Base-by-base conservation (phyloP, 306 rosid genomes). In the Pyrus pyrifolia region DNA sequence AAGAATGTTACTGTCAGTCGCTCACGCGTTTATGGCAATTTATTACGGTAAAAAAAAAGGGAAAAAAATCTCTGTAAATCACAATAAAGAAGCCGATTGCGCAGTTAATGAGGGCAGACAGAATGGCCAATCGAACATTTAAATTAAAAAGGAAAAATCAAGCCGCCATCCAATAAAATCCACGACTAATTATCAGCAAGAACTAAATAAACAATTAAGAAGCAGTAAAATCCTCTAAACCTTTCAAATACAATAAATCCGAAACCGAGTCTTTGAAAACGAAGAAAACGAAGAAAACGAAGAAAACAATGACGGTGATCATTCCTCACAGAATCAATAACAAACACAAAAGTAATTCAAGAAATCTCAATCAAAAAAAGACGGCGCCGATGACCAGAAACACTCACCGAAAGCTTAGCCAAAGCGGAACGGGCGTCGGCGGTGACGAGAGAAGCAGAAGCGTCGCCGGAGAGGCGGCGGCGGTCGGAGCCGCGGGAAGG, bases 391-490 rank as follows among this genome's bases (percentile, higher is more conserved):
- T 51, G 57, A 13, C 7, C 2, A 0, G 18, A 64, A 18, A 70
- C 75, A n/a, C 79, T 46, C 62, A 84, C 82, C 23, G 76, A 62
- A 9, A 72, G 78, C 65, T 65, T 77, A 23, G 83, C 25, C 30
- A 73, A 69, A 19, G 81, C 73, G 23, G 76, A 67, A 61, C 44
- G 58, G 23, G 75, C 10, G 70, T 25, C 74, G 13, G 51, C 78
- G 22, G 23, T 40, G 45, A 11, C 45, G 12, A 40, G 79, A 49
- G 79, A 68, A 1, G 23, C 61, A 18, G 23, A 22, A 38, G 70
- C 10, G 27, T n/a, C 17, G 61, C 58, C 75, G 49, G 69, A 30
- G 19, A 31, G 35, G 53, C 17, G 15, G 11, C 0, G 63, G 5
- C 22, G 71, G 29, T 55, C 29, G 71, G 53, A 63, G 8, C 25